phyloP scores from a whole-genome alignment of 768 basidiomycete species.

The Macrolepiota albuminosa region DNA sequence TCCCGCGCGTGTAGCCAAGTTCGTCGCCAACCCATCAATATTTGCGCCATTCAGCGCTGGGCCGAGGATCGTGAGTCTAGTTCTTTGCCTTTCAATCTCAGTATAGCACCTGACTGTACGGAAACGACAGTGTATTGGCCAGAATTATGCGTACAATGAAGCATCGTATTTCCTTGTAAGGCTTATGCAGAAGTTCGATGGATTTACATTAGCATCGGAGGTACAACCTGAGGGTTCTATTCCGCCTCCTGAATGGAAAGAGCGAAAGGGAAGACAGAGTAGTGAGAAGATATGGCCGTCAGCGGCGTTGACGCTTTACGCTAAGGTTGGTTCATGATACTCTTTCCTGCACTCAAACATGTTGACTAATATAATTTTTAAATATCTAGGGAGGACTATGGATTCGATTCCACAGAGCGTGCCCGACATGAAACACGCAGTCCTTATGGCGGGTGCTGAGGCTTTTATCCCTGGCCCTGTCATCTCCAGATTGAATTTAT shows the following conservation, averaged over 20 bases:
- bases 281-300: slow-evolving; percentile 60
- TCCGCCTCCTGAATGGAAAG: slow-evolving; percentile 56
- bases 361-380: background rate
- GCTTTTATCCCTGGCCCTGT: background rate
- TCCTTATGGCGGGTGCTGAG: background rate
- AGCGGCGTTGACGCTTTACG: slow-evolving; percentile 58
- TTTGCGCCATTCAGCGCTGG: slow-evolving; percentile 74
- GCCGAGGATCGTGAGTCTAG: slow-evolving; percentile 44
- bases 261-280: slow-evolving; percentile 42
- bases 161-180: slow-evolving; percentile 69
- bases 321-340: slow-evolving; percentile 44
- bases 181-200: slow-evolving; percentile 59
- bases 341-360: background rate
- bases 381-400: slow-evolving; percentile 51
- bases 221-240: slow-evolving; percentile 57
- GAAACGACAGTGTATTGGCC: slow-evolving; percentile 53
- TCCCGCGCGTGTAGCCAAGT: slow-evolving; percentile 42
- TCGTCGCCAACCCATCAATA: slow-evolving; percentile 60
- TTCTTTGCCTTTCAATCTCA: background rate
- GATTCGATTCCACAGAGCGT: slow-evolving; percentile 41
- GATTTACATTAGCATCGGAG: slow-evolving; percentile 56
- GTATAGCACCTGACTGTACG: background rate
- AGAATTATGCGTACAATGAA: slow-evolving; percentile 75
- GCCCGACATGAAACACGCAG: background rate
- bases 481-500: background rate